Conservation (phyloP, 2,329 filamentous ascomycete genomes). For the Mariannaea sp. region DNA sequence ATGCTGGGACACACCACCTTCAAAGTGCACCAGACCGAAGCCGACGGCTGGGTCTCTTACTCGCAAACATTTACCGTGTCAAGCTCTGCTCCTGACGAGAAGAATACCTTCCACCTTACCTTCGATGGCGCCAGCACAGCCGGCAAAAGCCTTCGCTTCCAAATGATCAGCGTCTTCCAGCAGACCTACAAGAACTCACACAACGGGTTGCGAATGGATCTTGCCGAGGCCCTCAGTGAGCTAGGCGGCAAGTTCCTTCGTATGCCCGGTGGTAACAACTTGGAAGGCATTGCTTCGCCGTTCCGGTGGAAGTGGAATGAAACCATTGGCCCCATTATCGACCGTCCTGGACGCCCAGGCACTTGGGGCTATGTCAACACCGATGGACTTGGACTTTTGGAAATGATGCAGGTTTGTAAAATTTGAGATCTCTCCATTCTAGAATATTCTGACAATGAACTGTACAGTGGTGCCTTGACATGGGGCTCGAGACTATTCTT, state of each 20-base stretch:
- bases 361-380: slow-evolving; percentile 67
- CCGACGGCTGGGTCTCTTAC: slow-evolving; percentile 57
- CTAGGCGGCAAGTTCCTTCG: too few species aligned
- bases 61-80: slow-evolving; percentile 50
- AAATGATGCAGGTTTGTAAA: too few species aligned
- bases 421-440: too few species aligned
- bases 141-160: slow-evolving; percentile 57
- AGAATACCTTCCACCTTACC: slow-evolving; percentile 61
- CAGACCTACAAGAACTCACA: slow-evolving; percentile 61
- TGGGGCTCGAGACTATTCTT: slow-evolving; percentile 61
- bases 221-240: slow-evolving; percentile 58
- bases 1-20: slow-evolving; percentile 54
- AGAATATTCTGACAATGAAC: too few species aligned
- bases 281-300: slow-evolving; percentile 52
- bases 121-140: slow-evolving; percentile 52
- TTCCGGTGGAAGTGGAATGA: slow-evolving; percentile 58
- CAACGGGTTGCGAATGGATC: slow-evolving; percentile 62
- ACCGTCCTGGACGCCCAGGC: slow-evolving; percentile 59
- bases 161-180: slow-evolving; percentile 63
- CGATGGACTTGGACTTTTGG: slow-evolving; percentile 64
- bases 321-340: slow-evolving; percentile 57
- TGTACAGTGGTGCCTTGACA: slow-evolving; percentile 64
- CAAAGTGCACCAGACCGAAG: slow-evolving; percentile 45
- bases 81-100: slow-evolving; percentile 55
- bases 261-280: slow-evolving; percentile 69